Evolutionary conservation across 352 stramenopile species (phyloP), one percentile per base, ranked within the genome.

Genomic region (Phytophthora colocasiae): DNA sequence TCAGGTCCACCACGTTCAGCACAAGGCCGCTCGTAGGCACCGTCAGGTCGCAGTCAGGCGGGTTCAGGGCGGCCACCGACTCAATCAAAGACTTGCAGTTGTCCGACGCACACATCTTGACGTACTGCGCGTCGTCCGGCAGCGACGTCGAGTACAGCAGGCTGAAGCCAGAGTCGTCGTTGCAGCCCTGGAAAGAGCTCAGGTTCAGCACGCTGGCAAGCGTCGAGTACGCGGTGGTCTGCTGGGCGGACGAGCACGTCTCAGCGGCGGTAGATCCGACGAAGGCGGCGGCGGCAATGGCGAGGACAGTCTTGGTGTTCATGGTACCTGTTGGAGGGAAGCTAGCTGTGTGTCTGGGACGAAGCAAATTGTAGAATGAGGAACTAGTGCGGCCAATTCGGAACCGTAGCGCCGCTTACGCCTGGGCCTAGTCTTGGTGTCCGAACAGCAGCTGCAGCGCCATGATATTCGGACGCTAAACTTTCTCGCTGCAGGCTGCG

Each of bases 1-100:
- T 49, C 43, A 74, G 48, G 6, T 64, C 54, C 29, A 65, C 54
- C 55, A 77, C 65, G 58, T 77, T 77, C 44, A 71, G 24, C 40
- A 69, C 52, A 6, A 69, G 58, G 19, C 68, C 68, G 64, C 68
- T 76, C 48, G 63, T 76, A 4, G 68, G 64, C 39, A 77, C 60
- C 12, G 58, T 71, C 55, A 80, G 58, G 44, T 65, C 64, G 57
- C 72, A 80, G 68, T 77, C 61, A 26, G 58, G 57, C 15, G 64
- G 67, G 63, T 63, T 67, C 52, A 72, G 54, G 34, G 54, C 45
- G 0, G 24, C 36, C 58, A 80, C 52, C 15, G 44, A 58, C 54
- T 41, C 27, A 40, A 77, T 63, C 6, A 77, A 29, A 43, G 55
- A 59, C 54, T 66, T 39, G 59, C 73, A 81, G 40, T 59, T 58